phyloP scores from a whole-genome alignment of 2,329 filamentous ascomycete genomes.

The Coleophoma eucalyptorum region DNA sequence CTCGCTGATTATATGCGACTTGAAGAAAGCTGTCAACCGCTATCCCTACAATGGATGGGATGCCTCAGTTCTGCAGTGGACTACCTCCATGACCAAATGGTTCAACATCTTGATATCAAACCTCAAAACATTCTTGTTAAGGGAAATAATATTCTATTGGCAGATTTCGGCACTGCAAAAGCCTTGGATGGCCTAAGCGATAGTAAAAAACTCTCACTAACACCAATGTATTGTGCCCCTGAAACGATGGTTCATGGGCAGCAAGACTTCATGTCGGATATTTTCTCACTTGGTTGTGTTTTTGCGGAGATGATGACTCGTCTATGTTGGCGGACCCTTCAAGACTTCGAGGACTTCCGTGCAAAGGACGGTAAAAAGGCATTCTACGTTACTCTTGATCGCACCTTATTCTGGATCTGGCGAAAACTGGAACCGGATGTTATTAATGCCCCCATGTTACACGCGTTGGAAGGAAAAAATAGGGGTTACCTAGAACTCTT shows the following conservation, averaged over 20 bases:
- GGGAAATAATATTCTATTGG: neutral
- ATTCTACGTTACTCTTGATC: neutral
- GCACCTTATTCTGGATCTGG: neutral
- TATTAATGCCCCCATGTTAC: too few relatives aligned
- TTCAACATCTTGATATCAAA: constrained; percentile 66
- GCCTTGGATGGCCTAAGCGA: constrained; percentile 4
- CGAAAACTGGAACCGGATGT: too few relatives aligned
- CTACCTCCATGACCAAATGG: constrained; percentile 8
- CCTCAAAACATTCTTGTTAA: constrained; percentile 84
- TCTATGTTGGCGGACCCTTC: neutral
- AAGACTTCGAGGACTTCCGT: neutral
- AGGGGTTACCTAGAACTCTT: too few relatives aligned
- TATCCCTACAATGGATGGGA: neutral
- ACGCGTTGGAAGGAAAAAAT: too few relatives aligned
- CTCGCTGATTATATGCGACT: neutral
- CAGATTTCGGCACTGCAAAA: constrained; percentile 15
- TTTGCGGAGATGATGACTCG: constrained; percentile 8
- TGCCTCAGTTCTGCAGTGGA: neutral
- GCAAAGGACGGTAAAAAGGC: neutral
- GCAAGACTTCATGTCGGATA: constrained; percentile 1
- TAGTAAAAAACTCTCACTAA: neutral
- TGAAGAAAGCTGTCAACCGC: neutral
- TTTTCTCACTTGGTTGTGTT: constrained; percentile 13
- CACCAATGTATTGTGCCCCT: constrained; percentile 2
- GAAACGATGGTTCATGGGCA: neutral